Base-by-base conservation (phyloP, 2,329 filamentous ascomycete genomes). In the Clonostachys rhizophaga region DNA sequence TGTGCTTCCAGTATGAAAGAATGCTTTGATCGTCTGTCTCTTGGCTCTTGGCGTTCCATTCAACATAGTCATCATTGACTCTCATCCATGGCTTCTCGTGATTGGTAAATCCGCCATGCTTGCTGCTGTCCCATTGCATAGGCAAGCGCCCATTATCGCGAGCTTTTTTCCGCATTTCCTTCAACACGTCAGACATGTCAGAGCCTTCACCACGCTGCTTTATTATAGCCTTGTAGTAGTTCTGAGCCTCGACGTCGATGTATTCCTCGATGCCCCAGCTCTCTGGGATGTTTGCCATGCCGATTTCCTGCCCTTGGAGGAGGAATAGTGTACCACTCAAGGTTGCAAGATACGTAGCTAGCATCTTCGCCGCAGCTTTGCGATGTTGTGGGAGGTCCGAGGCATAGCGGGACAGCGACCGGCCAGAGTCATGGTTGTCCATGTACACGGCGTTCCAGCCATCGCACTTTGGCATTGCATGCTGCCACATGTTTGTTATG, bases 361-460 rank as follows among this genome's bases (percentile, higher is more conserved):
- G 59, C 69, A 77, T 71, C 52, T 75, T 77, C 0, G 70, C 73
- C 3, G 67, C 79, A 4, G 49, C 46, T 48, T 35, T 20, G 16
- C 45, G 16, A 11, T 33, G 20, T 18, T 35, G 33, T 8, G 45
- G 45, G 17, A 13, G 51, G 41, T 39, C 48, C 44, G 9, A 40
- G 40, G 46, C 51, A 51, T 46, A 61, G n/a, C 79, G 71, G 3
- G 75, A 77, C 6, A 84, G 64, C 3, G 74, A 76, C 1, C 82
- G 70, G 4, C 74, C 72, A 48, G 81, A 74, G 56, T 86, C 82
- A 58, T 86, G 82, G 54, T 85, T 85, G 56, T 86, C 82, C 47
- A 78, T 69, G 55, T 84, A 86, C 0, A 75, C 69, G 0, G 80
- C 81, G 1, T 76, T 79, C 79, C 79, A 82, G 6, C 70, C 73